Evolutionary conservation across 305 asterid genomes (phyloP).

Genomic region (Fraxinus nigra): DNA sequence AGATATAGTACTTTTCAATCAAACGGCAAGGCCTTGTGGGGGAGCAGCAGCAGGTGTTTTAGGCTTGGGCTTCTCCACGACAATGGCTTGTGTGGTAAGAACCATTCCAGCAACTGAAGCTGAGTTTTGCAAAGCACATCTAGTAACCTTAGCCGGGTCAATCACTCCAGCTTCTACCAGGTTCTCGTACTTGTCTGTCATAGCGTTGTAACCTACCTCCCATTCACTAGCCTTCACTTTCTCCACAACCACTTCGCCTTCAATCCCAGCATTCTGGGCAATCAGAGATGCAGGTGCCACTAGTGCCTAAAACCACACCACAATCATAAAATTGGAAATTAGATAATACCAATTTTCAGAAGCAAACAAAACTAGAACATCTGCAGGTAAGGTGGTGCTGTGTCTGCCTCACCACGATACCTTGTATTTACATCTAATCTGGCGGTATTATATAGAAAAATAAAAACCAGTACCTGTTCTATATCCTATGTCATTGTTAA

Average conservation of each 20-base stretch:
- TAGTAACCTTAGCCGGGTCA: conserved; percentile 93
- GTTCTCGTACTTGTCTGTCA: conserved; percentile 73
- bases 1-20: conserved; percentile 2
- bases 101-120: conserved; percentile 99
- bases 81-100: conserved; percentile 93
- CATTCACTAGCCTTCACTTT: conserved; percentile 46
- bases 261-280: conserved; percentile 90
- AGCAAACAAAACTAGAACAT: too few species aligned
- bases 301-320: conserved; percentile 57
- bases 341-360: too few species aligned
- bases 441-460: too few species aligned
- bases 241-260: conserved; percentile 64
- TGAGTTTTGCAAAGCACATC: conserved; percentile 92
- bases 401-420: too few species aligned
- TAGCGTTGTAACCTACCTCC: conserved; percentile 92
- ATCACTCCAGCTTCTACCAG: conserved; percentile 83
- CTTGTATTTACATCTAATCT: too few species aligned
- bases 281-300: conserved; percentile 81
- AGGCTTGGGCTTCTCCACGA: conserved; percentile 70
- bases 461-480: too few species aligned
- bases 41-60: conserved; percentile 31
- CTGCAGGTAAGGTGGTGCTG: too few species aligned
- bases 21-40: conserved; percentile 38
- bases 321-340: background rate
- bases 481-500: too few species aligned